Evolutionary conservation across 257 asterid genomes (phyloP).

Genomic region (Capsicum chinense): DNA sequence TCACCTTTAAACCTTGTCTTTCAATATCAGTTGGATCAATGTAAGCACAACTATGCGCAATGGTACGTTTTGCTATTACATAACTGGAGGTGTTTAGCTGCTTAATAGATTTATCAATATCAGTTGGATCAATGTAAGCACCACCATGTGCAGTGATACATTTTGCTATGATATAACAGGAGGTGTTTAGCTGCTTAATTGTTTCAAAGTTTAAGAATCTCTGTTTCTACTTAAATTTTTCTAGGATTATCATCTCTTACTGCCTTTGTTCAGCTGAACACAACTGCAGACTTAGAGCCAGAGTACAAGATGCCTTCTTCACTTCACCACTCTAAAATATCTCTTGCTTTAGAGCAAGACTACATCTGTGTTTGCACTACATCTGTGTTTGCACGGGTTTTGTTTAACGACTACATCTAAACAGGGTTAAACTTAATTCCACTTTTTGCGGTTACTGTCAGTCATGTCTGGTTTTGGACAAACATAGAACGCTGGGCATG

Average conservation of each 20-base stretch:
- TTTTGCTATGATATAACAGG: neutral
- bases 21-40: neutral
- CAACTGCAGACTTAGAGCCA: neutral
- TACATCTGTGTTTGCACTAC: neutral
- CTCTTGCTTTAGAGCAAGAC: neutral
- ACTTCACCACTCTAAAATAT: neutral
- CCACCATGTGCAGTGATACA: conserved; percentile 10
- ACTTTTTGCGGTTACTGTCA: neutral
- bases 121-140: conserved; percentile 20
- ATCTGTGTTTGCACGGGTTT: neutral
- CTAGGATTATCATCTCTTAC: neutral
- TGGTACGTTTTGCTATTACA: conserved; percentile 1
- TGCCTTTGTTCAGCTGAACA: neutral
- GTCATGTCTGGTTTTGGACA: neutral
- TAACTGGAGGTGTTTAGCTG: neutral
- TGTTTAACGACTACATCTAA: neutral
- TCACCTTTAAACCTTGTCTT: neutral
- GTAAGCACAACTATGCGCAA: conserved; percentile 25
- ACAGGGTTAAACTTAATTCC: conserved; percentile 13
- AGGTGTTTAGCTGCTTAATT: neutral
- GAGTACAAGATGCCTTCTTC: neutral
- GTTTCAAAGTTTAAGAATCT: neutral
- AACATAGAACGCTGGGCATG: neutral
- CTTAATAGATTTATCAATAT: neutral
- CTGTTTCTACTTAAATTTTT: neutral